phyloP scores from a whole-genome alignment of 1,139 yeast species.

The Kodamaea alishanica region DNA sequence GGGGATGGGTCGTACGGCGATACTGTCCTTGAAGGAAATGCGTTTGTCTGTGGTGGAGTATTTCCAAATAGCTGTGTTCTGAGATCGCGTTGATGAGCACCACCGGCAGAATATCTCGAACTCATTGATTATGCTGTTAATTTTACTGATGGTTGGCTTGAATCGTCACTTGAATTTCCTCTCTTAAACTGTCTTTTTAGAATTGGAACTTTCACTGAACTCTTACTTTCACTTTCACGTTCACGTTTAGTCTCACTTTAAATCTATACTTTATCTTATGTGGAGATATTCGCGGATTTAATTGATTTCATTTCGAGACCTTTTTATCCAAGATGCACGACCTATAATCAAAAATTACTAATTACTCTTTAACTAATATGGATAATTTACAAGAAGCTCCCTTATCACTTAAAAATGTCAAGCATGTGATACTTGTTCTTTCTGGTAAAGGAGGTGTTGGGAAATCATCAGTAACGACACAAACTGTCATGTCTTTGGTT shows the following conservation, averaged over 20 bases:
- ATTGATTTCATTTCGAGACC: neutral
- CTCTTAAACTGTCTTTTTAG: too few relatives aligned
- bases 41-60: slow-evolving; percentile 23
- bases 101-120: slow-evolving; percentile 28
- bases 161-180: neutral
- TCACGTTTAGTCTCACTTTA: neutral
- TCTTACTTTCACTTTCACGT: too few relatives aligned
- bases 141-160: neutral
- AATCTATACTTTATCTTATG: neutral
- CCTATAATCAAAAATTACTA: neutral
- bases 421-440: slow-evolving; percentile 54
- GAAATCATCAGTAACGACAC: slow-evolving; percentile 92
- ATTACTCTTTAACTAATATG: slow-evolving; percentile 4
- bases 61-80: slow-evolving; percentile 44
- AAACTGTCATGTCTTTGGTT: slow-evolving; percentile 76
- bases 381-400: slow-evolving; percentile 34
- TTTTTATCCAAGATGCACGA: neutral
- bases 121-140: slow-evolving; percentile 14
- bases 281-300: neutral
- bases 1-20: slow-evolving; percentile 51
- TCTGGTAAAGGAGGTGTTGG: slow-evolving; percentile 71
- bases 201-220: too few relatives aligned
- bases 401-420: slow-evolving; percentile 55
- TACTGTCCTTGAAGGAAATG: slow-evolving; percentile 39
- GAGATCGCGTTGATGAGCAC: slow-evolving; percentile 45